Base-by-base conservation (phyloP, 176 grass and related monocot genomes). In the Otatea glauca region DNA sequence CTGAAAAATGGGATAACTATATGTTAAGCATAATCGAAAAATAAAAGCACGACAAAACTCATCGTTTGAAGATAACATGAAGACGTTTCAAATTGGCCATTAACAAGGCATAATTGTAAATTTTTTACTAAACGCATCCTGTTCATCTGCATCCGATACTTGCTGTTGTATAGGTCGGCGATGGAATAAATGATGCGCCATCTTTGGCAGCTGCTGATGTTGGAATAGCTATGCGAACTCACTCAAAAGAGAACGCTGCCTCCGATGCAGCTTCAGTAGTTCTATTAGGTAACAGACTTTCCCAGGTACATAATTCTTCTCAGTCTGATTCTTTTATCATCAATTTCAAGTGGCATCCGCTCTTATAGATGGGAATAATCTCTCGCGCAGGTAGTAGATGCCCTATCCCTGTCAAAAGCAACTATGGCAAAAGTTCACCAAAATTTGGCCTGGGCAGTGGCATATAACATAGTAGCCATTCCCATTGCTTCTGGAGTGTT, bases 381-480 rank as follows among this genome's bases (percentile, higher is more conserved):
- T 84, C 67, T 64, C 72, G 79, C 66, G 71, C 54, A 95, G 96
- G 83, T 93, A 21, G 83, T 95, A 42, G 93, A 98, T 61, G 91
- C 90, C 29, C 63, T 98, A 85, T 90, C 91, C 15, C 83, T 98
- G 41, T 92, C 96, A 20, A 92, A 92, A 77, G 96, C 91, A 84
- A 95, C 96, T 29, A 98, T 98, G 91, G 83, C 83, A 15, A 98
- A 98, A 81, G 93, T 98, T 66, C 92, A 93, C 62, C 96, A 98
- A 76, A 98, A 98, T 75, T 92, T 98, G 62, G 88, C 89, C 21
- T 98, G 96, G 96, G 93, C 96, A 4, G 91, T 98, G 45, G 96
- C 93, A 29, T 98, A 98, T 65, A 98, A 98, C 85, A 64, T 92
- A 69, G 68, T 98, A 56, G 89, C 93, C 27, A 90, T 98, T 70